phyloP scores from a whole-genome alignment of 2,329 filamentous ascomycete genomes.

The Talaromyces sp. region DNA sequence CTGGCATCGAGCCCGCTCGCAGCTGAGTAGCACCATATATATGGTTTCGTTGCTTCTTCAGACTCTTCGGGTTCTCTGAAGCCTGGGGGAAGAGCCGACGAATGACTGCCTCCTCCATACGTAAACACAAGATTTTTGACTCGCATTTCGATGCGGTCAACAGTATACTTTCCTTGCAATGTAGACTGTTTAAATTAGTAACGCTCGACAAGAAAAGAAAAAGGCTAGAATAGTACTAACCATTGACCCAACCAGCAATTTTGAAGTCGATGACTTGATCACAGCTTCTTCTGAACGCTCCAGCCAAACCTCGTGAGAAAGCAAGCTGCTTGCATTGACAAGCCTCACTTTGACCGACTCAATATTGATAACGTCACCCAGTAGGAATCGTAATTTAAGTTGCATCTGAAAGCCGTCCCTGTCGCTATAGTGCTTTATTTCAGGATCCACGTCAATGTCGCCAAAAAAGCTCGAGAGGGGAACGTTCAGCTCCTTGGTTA shows the following conservation, averaged over 20 bases:
- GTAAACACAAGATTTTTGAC: conserved; percentile 35
- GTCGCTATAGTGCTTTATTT: conserved; percentile 63
- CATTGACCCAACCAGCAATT: conserved; percentile 45
- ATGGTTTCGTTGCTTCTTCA: conserved; percentile 43
- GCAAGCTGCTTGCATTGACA: conserved; percentile 41
- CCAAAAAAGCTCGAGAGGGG: conserved; percentile 70
- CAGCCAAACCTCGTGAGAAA: conserved; percentile 63
- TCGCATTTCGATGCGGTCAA: conserved; percentile 64
- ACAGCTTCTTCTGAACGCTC: conserved; percentile 43
- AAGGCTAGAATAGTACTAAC: conserved; percentile 29
- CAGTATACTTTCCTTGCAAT: conserved; percentile 63
- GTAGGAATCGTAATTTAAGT: conserved; percentile 63
- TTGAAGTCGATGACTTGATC: conserved; percentile 53
- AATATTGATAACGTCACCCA: conserved; percentile 65
- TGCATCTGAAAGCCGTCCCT: conserved; percentile 70
- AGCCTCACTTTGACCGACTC: conserved; percentile 62
- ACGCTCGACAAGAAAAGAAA: conserved; percentile 1
- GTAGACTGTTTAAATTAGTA: conserved; percentile 23
- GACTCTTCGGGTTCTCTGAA: conserved; percentile 29
- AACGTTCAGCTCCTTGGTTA: conserved; percentile 60
- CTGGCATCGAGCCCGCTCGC: conserved; percentile 62
- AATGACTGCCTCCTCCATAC: conserved; percentile 21
- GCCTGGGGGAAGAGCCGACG: conserved; percentile 26
- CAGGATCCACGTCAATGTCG: conserved; percentile 60
- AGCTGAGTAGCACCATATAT: conserved; percentile 69